These are phyloP conservation scores for Daldinia eschscholtzii DNA, from an alignment of 2,329 filamentous ascomycete species.

Conservation along the genomic window DNA sequence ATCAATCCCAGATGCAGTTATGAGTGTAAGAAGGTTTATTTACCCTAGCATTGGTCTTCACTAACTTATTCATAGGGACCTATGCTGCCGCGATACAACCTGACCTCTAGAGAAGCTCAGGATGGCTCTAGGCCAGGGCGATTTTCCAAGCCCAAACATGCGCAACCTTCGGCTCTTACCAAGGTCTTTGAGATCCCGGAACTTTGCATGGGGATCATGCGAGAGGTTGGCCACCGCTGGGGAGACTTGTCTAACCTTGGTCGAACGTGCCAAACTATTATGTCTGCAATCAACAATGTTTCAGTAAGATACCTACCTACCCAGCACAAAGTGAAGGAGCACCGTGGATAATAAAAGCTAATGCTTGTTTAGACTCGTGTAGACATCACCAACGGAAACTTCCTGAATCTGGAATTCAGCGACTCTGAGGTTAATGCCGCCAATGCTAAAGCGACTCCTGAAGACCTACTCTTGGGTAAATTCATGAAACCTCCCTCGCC, in stretches of 20 bases:
- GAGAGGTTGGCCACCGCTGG: conserved; percentile 26
- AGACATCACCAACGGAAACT: conserved; percentile 16
- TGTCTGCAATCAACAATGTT: conserved; percentile 25
- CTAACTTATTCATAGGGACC: conserved; percentile 33
- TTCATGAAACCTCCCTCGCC: background rate
- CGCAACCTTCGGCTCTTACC: conserved; percentile 34
- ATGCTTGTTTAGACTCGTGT: conserved; percentile 39
- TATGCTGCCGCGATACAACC: conserved; percentile 11
- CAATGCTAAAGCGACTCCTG: background rate
- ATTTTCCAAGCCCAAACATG: conserved; percentile 14
- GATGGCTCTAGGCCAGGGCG: background rate
- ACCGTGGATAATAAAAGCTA: conserved; percentile 13
- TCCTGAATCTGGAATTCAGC: conserved; percentile 22
- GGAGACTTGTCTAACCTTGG: conserved; percentile 45
- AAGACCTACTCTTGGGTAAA: background rate
- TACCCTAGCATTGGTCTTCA: background rate
- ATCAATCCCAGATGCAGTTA: conserved; percentile 16
- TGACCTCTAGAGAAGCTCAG: background rate
- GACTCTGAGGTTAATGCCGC: conserved; percentile 8
- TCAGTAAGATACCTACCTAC: conserved; percentile 39
- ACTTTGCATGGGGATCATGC: conserved; percentile 35
- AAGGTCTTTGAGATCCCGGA: conserved; percentile 39
- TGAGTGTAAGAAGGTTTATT: conserved; percentile 32
- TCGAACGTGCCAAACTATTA: conserved; percentile 41
- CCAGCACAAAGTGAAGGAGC: background rate